phyloP scores from a whole-genome alignment of 2,329 filamentous ascomycete genomes.

The Fusarium zealandicum region DNA sequence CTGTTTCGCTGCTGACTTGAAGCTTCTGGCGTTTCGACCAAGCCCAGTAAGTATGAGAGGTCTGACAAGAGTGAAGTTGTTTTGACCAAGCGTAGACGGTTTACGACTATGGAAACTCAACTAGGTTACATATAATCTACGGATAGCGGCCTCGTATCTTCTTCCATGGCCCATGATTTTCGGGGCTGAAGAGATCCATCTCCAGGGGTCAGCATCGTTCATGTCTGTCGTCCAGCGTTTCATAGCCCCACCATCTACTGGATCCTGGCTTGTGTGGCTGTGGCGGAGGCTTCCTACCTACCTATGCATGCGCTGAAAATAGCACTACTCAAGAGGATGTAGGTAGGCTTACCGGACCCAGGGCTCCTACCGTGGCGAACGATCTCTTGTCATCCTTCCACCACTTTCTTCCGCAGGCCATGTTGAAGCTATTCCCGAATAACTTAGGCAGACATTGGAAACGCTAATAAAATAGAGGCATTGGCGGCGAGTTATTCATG shows the following conservation, averaged over 20 bases:
- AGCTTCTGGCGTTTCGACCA: slow-evolving; percentile 10
- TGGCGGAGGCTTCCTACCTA: slow-evolving; percentile 31
- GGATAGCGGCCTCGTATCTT: not conserved
- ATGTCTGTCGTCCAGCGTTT: slow-evolving; percentile 23
- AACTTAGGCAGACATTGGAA: not conserved
- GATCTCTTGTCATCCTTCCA: not conserved
- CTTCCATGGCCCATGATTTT: not conserved
- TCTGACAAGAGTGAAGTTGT: no score
- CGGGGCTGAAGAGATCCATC: not conserved
- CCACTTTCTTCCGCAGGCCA: not conserved
- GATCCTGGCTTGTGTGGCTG: slow-evolving; percentile 31
- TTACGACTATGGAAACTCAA: no score
- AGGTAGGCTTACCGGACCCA: not conserved
- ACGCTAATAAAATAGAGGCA: not conserved
- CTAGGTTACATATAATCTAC: no score
- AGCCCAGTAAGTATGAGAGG: slow-evolving; percentile 8
- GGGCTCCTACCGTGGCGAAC: slow-evolving; percentile 27
- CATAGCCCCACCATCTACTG: slow-evolving; percentile 8
- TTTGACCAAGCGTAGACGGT: no score
- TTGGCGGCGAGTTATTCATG: not conserved
- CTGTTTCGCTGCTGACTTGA: slow-evolving; percentile 1
- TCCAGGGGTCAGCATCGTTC: slow-evolving; percentile 2
- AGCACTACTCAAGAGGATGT: slow-evolving; percentile 8
- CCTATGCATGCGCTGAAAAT: slow-evolving; percentile 30
- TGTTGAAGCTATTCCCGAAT: slow-evolving; percentile 5